These are phyloP conservation scores for Pachysandra terminalis DNA, from an alignment of 164 flowering plant species.

Conservation along the genomic window DNA sequence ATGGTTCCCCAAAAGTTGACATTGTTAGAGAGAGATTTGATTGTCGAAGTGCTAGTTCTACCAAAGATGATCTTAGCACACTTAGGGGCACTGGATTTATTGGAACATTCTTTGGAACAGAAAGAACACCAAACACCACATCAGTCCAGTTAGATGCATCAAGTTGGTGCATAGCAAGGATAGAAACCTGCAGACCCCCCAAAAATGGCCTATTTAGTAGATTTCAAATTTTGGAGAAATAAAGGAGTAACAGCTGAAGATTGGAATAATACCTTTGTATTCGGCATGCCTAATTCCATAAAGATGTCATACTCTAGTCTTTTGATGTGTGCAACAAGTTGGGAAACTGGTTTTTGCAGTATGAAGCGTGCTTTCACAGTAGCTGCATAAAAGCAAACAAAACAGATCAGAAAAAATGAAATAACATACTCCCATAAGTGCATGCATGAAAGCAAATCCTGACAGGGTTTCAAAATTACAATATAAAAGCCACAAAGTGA, in stretches of 20 bases:
- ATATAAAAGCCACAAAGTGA: not conserved
- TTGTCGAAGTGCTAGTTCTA: slow-evolving; percentile 48
- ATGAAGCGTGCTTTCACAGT: slow-evolving; percentile 57
- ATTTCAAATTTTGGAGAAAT: no score
- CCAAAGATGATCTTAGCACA: slow-evolving; percentile 54
- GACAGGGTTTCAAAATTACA: not conserved
- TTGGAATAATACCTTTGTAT: slow-evolving; percentile 41
- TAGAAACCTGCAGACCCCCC: slow-evolving; percentile 56
- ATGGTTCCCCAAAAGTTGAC: slow-evolving; percentile 56
- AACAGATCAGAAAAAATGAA: not conserved
- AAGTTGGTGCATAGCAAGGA: slow-evolving; percentile 54
- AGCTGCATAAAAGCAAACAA: slow-evolving; percentile 35
- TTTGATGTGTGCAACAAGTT: slow-evolving; percentile 44
- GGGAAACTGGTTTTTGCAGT: slow-evolving; percentile 48
- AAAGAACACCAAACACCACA: slow-evolving; percentile 71
- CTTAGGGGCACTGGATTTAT: slow-evolving; percentile 49
- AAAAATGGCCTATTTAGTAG: no score
- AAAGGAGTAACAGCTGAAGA: not conserved
- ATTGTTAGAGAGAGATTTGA: slow-evolving; percentile 58
- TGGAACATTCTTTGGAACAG: slow-evolving; percentile 47
- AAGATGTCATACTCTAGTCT: slow-evolving; percentile 58
- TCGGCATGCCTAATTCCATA: slow-evolving; percentile 56
- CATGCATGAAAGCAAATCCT: not conserved
- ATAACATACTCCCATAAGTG: not conserved
- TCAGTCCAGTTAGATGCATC: slow-evolving; percentile 45